These are phyloP conservation scores for Kwoniella dejecticola DNA, from an alignment of 768 basidiomycete genomes.

Conservation along the genomic window DNA sequence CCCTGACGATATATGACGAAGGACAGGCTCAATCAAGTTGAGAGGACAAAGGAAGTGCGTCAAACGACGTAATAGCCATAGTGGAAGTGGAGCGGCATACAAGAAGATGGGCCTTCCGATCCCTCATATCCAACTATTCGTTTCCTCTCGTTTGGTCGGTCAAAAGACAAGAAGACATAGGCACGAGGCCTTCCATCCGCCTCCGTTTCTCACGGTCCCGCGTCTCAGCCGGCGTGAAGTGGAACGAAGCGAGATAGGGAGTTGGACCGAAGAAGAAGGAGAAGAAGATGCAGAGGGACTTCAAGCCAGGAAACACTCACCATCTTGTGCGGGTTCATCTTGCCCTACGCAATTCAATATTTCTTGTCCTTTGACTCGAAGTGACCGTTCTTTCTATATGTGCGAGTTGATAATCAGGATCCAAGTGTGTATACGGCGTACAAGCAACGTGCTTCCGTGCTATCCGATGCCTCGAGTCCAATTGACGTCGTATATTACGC, in stretches of 20 bases:
- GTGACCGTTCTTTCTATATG: neutral
- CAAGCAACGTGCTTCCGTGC: too few relatives aligned
- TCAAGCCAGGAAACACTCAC: slow-evolving; percentile 28
- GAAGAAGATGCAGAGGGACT: too few relatives aligned
- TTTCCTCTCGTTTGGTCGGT: too few relatives aligned
- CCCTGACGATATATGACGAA: neutral
- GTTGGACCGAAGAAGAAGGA: too few relatives aligned
- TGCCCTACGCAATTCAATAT: slow-evolving; percentile 2
- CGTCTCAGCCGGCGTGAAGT: too few relatives aligned
- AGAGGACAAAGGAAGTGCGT: slow-evolving; percentile 17
- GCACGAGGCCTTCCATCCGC: too few relatives aligned
- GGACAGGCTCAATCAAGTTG: neutral
- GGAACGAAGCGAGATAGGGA: too few relatives aligned
- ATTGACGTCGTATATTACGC: too few relatives aligned
- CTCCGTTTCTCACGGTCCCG: too few relatives aligned
- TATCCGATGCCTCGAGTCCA: too few relatives aligned
- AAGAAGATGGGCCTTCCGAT: neutral
- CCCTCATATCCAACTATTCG: neutral
- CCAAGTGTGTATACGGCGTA: too few relatives aligned
- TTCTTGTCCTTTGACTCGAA: neutral
- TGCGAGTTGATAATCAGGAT: neutral
- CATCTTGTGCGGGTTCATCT: slow-evolving; percentile 53
- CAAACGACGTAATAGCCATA: neutral
- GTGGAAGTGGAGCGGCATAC: neutral
- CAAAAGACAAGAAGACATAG: too few relatives aligned